Evolutionary conservation across 163 green algal genomes (phyloP), one percentile per base, ranked within the genome.

Genomic region (Chlamydomonas reinhardtii): DNA sequence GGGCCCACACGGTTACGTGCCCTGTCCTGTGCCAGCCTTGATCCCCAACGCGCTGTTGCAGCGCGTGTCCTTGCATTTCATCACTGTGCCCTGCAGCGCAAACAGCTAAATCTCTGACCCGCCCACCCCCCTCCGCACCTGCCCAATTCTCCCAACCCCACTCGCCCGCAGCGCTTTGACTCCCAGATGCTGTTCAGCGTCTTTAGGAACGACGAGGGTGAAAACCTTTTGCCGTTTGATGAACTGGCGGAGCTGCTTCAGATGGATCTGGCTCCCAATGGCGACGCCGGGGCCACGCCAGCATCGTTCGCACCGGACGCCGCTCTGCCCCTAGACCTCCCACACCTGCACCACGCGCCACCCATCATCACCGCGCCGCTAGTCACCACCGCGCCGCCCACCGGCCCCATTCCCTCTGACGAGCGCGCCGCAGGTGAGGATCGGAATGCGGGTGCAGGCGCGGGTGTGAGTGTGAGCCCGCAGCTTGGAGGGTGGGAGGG

Each of bases 181-280:
- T 56, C 48, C 17, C 48, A 56, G 48, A 19, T 56, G 48, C 48
- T 56, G 48, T 56, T 56, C 19, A 56, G 48, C 48, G 14, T 56
- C 48, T 56, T 56, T 14, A 56, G 14, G 48, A 56, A 56, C 48
- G 68, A 85, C 0, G 69, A 24, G 0, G 79, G 68, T 2, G 79
- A 85, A 14, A 77, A 85, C n/a, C 54, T 85, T 2, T 68, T 85
- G n/a, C 68, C 68, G 0, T 85, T 85, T 24, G 79, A 85, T 22
- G 79, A 85, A 4, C 52, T 85, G 54, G 68, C 52, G 20, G 52
- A 71, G 19, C 32, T 76, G 48, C 78, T 76, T 20, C 64, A 76
- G 9, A 22, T 85, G 8, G 78, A 22, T 37, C 73, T 74, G 37
- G 32, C 65, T 2, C 4, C 62, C 56, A 22, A 65, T 16, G 4